These are phyloP conservation scores for Wickerhamomyces silvicola DNA, from an alignment of 805 yeast genomes.

Conservation along the genomic window DNA sequence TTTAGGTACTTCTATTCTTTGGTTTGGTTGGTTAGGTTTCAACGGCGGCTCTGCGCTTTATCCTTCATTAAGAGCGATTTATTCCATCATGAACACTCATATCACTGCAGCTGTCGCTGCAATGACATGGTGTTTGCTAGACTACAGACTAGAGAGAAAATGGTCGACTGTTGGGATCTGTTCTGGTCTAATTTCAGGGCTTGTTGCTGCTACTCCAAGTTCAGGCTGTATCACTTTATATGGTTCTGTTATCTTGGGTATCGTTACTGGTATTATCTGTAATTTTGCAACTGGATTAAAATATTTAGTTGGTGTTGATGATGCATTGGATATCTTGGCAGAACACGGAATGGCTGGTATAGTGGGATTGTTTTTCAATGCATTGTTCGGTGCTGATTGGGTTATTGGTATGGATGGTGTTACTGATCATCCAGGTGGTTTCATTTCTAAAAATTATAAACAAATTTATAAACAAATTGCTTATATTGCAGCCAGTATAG, in stretches of 20 bases:
- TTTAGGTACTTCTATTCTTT: slow-evolving; percentile 77
- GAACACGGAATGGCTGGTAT: slow-evolving; percentile 98
- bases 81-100: slow-evolving; percentile 89
- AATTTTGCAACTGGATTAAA: slow-evolving; percentile 87
- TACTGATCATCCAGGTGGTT: slow-evolving; percentile 84
- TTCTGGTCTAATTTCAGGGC: slow-evolving; percentile 92
- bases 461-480: slow-evolving; percentile 90
- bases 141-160: slow-evolving; percentile 79
- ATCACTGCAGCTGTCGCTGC: slow-evolving; percentile 88
- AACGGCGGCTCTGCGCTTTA: slow-evolving; percentile 85
- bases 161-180: slow-evolving; percentile 95
- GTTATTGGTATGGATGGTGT: slow-evolving; percentile 88
- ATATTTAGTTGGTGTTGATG: slow-evolving; percentile 77
- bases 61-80: slow-evolving; percentile 77
- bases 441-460: slow-evolving; percentile 85
- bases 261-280: slow-evolving; percentile 76
- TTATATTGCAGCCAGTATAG: slow-evolving; percentile 66
- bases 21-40: slow-evolving; percentile 96
- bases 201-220: slow-evolving; percentile 95
- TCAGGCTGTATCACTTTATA: slow-evolving; percentile 88
- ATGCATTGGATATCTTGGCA: slow-evolving; percentile 91
- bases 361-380: slow-evolving; percentile 84
- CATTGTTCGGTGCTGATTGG: slow-evolving; percentile 77
- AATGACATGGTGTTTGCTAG: slow-evolving; percentile 84
- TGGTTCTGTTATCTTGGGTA: slow-evolving; percentile 83